A percentile compares a stretch with the other conserved stretches of the same genome.
Evolutionary conservation across 225 moss, liverwort and hornwort genomes (phyloP).

Genomic region (Sphagnum contortum): DNA sequence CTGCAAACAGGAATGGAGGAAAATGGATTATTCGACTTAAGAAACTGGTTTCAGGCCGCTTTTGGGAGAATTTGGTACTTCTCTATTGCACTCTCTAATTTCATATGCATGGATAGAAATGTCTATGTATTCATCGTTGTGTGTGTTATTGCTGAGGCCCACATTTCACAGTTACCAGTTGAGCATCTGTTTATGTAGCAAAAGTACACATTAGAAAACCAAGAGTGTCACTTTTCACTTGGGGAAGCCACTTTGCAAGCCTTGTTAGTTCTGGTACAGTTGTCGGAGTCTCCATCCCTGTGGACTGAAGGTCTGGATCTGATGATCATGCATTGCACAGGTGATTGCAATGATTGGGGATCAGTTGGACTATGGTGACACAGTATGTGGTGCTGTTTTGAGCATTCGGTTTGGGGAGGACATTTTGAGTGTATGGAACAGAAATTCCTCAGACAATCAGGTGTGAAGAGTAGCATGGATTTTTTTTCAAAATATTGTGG

Average conservation of each 20-base stretch:
- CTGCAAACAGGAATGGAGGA: slow-evolving; percentile 83
- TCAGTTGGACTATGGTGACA: slow-evolving; percentile 88
- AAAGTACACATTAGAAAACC: too few relatives aligned
- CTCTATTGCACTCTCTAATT: background rate
- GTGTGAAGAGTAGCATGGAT: slow-evolving; percentile 11
- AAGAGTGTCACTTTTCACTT: too few relatives aligned
- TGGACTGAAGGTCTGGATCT: too few relatives aligned
- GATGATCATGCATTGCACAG: slow-evolving; percentile 17
- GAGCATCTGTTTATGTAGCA: too few relatives aligned
- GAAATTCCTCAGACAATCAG: slow-evolving; percentile 88
- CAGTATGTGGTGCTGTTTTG: slow-evolving; percentile 96
- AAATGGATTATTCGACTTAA: slow-evolving; percentile 98
- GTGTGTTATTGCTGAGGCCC: too few relatives aligned
- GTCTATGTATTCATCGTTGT: too few relatives aligned
- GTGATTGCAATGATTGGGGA: slow-evolving; percentile 98
- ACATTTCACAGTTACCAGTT: too few relatives aligned
- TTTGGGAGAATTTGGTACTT: slow-evolving; percentile 94
- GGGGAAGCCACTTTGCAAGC: too few relatives aligned
- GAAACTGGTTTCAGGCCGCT: slow-evolving; percentile 90
- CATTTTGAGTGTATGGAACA: slow-evolving; percentile 98
- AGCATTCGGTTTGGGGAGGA: slow-evolving; percentile 99
- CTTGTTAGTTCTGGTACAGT: too few relatives aligned
- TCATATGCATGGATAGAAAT: background rate
- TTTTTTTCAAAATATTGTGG: too few relatives aligned
- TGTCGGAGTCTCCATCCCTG: too few relatives aligned